Percentiles rank a stretch among this genome's conserved stretches.
Conservation (phyloP, 2,329 filamentous ascomycete species). For the Talaromyces albobiverticillius region DNA sequence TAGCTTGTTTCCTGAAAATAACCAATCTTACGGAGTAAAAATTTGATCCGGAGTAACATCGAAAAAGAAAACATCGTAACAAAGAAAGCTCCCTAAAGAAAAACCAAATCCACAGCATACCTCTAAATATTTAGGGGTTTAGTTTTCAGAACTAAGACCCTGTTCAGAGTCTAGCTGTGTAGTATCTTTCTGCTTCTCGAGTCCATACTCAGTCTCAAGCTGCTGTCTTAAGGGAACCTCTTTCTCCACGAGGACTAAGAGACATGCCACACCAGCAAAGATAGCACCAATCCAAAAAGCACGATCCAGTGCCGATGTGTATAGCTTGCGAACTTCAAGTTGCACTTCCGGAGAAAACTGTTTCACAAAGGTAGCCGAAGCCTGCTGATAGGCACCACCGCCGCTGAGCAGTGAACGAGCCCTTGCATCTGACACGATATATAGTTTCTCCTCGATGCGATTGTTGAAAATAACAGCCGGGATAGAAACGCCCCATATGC, state of each 20-base stretch:
- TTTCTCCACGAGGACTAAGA: background rate
- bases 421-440: constrained; percentile 15
- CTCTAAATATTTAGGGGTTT: background rate
- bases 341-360: background rate
- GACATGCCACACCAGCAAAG: background rate
- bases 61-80: no score
- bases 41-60: background rate
- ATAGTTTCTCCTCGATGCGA: constrained; percentile 19
- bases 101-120: background rate
- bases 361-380: background rate
- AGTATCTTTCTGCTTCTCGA: background rate
- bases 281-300: background rate
- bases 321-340: background rate
- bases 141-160: background rate
- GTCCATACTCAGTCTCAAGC: constrained; percentile 1
- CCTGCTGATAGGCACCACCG: constrained; percentile 23
- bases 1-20: no score
- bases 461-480: constrained; percentile 31
- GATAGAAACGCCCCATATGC: constrained; percentile 29
- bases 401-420: constrained; percentile 16
- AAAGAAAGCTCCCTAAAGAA: background rate
- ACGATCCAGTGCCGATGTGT: background rate
- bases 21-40: background rate
- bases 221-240: background rate
- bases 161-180: background rate